A percentile compares a stretch with the other conserved stretches of the same genome.
Evolutionary conservation across 805 yeast genomes (phyloP).

Genomic region (Lachancea lanzarotensis): DNA sequence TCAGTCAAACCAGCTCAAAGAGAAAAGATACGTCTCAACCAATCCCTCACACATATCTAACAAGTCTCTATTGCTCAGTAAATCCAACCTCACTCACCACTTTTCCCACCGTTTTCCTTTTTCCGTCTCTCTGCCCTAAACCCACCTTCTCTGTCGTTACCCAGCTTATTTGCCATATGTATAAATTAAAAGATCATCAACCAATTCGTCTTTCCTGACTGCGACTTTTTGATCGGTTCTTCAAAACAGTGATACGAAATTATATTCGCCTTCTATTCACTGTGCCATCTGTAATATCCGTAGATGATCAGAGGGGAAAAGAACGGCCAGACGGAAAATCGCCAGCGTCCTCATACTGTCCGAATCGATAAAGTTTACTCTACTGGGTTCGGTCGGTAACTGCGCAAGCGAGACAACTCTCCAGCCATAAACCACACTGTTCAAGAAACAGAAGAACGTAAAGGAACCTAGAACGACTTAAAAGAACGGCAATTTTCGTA

Average conservation of each 20-base stretch:
- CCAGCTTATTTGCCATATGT: not conserved
- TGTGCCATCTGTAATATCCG: constrained; percentile 30
- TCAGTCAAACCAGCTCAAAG: too few species aligned
- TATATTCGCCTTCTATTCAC: constrained; percentile 33
- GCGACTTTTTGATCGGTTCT: too few species aligned
- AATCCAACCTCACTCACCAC: too few species aligned
- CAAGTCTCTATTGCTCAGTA: too few species aligned
- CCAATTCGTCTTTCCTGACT: not conserved
- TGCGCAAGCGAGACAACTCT: constrained; percentile 29
- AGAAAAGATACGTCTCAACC: too few species aligned
- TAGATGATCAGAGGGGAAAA: constrained; percentile 37
- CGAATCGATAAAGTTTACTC: constrained; percentile 14
- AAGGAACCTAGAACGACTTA: not conserved
- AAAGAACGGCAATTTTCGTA: too few species aligned
- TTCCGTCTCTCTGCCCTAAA: constrained; percentile 8
- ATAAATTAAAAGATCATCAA: constrained; percentile 1
- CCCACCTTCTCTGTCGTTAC: not conserved
- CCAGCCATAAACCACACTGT: not conserved
- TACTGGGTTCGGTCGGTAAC: constrained; percentile 31
- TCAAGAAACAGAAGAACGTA: not conserved
- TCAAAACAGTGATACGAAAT: constrained; percentile 27
- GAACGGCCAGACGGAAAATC: constrained; percentile 30
- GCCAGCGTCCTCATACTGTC: constrained; percentile 36
- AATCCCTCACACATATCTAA: too few species aligned
- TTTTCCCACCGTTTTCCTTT: constrained; percentile 28